Percentiles rank a stretch among this genome's conserved stretches.
These are phyloP conservation scores for Plasmodium sp. DNA, from an alignment of 169 alveolate species.

Conservation along the genomic window DNA sequence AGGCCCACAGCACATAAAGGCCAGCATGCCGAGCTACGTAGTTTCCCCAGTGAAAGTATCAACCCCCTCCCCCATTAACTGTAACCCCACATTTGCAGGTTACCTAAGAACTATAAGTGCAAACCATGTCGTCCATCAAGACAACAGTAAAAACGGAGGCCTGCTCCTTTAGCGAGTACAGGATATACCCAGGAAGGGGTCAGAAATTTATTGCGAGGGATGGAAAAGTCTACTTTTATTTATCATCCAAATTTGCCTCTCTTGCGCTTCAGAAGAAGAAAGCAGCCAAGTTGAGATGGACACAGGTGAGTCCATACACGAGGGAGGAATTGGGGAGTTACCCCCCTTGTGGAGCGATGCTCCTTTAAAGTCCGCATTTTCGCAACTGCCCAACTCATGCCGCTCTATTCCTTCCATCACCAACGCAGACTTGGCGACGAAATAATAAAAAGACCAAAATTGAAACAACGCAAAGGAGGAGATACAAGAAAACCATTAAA, in stretches of 20 bases:
- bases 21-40: background rate
- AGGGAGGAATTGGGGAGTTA: background rate
- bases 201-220: conserved; percentile 95
- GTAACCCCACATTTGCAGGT: conserved; percentile 5
- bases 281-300: conserved; percentile 98
- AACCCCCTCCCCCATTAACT: background rate
- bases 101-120: background rate
- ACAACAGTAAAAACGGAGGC: conserved; percentile 95
- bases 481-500: conserved; percentile 90
- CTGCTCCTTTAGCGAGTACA: conserved; percentile 97
- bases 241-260: conserved; percentile 93
- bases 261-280: conserved; percentile 94
- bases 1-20: background rate
- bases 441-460: conserved; percentile 94
- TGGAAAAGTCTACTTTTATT: conserved; percentile 94
- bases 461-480: conserved; percentile 80
- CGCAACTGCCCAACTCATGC: background rate
- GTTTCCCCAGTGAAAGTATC: background rate
- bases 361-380: background rate
- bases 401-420: background rate
- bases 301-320: conserved; percentile 80
- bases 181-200: conserved; percentile 99
- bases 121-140: conserved; percentile 85
- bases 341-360: background rate
- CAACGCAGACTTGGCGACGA: conserved; percentile 95